phyloP scores from a whole-genome alignment of 2,329 filamentous ascomycete species.

The Calonectria naviculata region DNA sequence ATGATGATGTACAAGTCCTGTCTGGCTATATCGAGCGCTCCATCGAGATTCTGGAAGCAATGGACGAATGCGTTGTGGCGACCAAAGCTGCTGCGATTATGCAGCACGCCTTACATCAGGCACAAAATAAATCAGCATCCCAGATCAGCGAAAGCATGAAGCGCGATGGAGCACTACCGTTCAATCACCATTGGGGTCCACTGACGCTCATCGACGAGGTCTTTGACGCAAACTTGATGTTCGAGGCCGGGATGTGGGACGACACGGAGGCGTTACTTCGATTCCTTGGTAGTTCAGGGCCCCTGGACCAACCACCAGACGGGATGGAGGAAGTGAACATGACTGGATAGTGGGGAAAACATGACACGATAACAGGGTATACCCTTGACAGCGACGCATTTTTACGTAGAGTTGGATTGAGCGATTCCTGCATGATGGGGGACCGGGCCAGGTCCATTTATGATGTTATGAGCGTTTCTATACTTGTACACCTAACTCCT shows the following conservation, averaged over 20 bases:
- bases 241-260: constrained; percentile 17
- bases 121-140: constrained; percentile 6
- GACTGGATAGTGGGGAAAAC: background rate
- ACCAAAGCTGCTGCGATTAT: constrained; percentile 10
- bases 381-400: background rate
- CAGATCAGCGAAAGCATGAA: constrained; percentile 5
- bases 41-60: constrained; percentile 19
- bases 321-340: background rate
- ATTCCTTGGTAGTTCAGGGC: constrained; percentile 4
- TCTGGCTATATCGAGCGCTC: constrained; percentile 11
- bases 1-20: constrained; percentile 10
- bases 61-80: constrained; percentile 22
- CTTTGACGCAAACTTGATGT: constrained; percentile 21
- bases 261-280: constrained; percentile 13
- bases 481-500: background rate
- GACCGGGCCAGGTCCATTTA: background rate
- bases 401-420: background rate
- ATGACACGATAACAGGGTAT: too few species aligned
- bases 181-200: constrained; percentile 22
- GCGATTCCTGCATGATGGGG: constrained; percentile 1
- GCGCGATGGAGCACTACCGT: constrained; percentile 10
- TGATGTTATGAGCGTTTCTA: background rate
- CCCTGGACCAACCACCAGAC: background rate
- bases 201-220: constrained; percentile 21
- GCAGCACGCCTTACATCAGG: constrained; percentile 5